Base-by-base conservation (phyloP, 257 asterid genomes). In the Penstemon davidsonii region DNA sequence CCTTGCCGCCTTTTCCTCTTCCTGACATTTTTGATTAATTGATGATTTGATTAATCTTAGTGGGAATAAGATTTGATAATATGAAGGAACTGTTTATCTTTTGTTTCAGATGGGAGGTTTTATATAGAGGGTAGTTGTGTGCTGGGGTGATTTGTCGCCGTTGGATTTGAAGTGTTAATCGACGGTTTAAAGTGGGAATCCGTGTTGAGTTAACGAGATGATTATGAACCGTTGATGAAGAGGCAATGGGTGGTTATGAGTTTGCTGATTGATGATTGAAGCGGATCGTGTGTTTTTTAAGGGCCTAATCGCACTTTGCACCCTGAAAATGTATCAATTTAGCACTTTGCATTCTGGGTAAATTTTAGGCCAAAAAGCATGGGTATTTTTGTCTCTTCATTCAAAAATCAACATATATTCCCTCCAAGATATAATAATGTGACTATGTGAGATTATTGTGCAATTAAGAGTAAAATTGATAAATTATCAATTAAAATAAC, bases 1-100 rank as follows among this genome's bases (percentile, higher is more conserved):
- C 84, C 61, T 79, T 79, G 58, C 84, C 84, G 6, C 84, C 84
- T 65, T 79, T 79, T 19, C 84, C 84, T 73, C 84, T 73, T 38
- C 84, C 84, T 3, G 84, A 79, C 84, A 79, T 79, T 64, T 55
- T 69, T 6, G 4, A 0, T 4, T 11, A 62, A 44, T 15, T 15
- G 18, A 15, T 15, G 18, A 15, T 18, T 66, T 36, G 36, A n/a
- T 6, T 8, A 8, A 9, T 5, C 6, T 0, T 1, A 54, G 13
- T 10, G 33, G 40, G 2, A 10, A 42, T 38, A 25, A 18, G 19
- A 41, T 11, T 5, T 60, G 42, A 3, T 15, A 38, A 8, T 42
- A 4, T 1, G 11, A 0, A 4, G 2, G 4, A 5, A 0, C 42
- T 9, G 64, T 3, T 59, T 54, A 18, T 19, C 45, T 15, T 0